phyloP scores from a whole-genome alignment of 139 green algal genomes.

The Haematococcus lacustris region DNA sequence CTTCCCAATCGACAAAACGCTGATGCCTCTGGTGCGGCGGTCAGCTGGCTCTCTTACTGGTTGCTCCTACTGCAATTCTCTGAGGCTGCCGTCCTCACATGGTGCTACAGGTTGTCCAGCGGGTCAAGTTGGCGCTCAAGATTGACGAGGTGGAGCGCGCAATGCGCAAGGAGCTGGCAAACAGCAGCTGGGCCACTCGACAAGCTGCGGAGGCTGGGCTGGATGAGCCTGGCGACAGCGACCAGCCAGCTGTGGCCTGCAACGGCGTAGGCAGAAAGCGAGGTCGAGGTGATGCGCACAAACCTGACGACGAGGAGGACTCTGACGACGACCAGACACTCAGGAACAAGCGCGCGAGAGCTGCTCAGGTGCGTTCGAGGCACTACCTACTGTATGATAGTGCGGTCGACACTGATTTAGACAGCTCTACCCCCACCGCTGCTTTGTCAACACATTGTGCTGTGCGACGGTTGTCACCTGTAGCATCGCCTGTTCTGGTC shows the following conservation, averaged over 20 bases:
- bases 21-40: constrained; percentile 49
- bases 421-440: too few species aligned
- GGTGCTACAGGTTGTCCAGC: constrained; percentile 15
- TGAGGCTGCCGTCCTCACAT: neutral
- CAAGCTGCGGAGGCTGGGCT: constrained; percentile 3
- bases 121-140: constrained; percentile 37
- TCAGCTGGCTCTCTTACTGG: too few species aligned
- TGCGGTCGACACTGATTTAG: neutral
- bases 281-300: neutral
- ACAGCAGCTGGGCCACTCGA: constrained; percentile 38
- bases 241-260: too few species aligned
- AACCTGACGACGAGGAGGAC: neutral
- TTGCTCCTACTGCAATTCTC: too few species aligned
- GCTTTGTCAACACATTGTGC: neutral
- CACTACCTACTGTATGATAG: neutral
- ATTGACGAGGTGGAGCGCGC: constrained; percentile 59
- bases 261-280: too few species aligned
- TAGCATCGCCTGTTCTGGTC: neutral
- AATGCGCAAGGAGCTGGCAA: constrained; percentile 51
- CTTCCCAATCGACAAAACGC: constrained; percentile 65
- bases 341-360: too few species aligned
- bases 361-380: neutral
- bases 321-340: neutral
- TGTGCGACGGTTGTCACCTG: neutral
- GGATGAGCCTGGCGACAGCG: neutral